Evolutionary conservation across 176 grass and related monocot genomes (phyloP), one percentile per base, ranked within the genome.

Genomic region (Triticum urartu): DNA sequence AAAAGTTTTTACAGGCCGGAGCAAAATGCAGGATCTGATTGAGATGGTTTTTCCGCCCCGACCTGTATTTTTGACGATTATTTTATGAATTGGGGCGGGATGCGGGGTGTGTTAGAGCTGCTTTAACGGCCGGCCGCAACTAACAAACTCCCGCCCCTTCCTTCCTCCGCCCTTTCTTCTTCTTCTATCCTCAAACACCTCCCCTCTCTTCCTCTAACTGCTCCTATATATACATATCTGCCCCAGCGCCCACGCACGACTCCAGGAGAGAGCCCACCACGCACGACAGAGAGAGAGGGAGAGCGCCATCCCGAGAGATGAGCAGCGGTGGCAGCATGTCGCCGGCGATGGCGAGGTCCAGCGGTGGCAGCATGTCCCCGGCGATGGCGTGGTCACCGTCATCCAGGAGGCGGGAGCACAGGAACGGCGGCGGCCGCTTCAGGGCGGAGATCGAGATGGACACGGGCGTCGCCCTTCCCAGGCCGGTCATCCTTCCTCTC

Each of bases 371-470:
- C 25, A 4, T 11, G 86, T 22, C 24, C 50, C 60, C 33, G 70
- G 18, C 33, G 77, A 36, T 6, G 82, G 78, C 75, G 76, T 64
- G 66, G 5, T 75, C 54, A 7, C 18, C 54, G 18, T 59, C 18
- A 68, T 17, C 38, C 66, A 77, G 80, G 45, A 78, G 64, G 34
- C 45, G 40, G 34, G 67, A 59, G 72, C 85, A 65, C 75, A 61
- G 77, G 52, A 72, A 33, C 28, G 74, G 79, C 7, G 73, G 73
- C 45, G 32, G 48, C 72, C 40, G 79, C 7, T 40, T 82, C 73
- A 89, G 83, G 64, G 64, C 66, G 24, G 90, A 86, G 79, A 86
- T 91, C 42, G 76, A 84, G 85, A 80, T 84, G 62, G 89, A 87
- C 77, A n/a, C 28, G 40, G 68, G 85, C 5, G 13, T 83, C 9